Base-by-base conservation (phyloP, 2,329 filamentous ascomycete genomes). In the Claviceps monticola region DNA sequence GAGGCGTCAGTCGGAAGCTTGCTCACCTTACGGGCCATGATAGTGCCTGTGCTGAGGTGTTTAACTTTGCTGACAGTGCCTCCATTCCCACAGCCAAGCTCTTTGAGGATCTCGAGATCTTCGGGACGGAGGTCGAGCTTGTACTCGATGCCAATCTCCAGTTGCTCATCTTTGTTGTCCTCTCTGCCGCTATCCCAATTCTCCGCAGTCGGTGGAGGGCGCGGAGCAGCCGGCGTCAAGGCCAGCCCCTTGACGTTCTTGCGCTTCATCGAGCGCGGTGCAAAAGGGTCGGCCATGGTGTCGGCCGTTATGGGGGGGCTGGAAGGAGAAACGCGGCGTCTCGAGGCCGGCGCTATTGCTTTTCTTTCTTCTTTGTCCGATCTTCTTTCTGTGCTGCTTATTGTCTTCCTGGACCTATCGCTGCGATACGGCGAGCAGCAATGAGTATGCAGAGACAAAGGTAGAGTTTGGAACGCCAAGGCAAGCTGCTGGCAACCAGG, bases 161-260 rank as follows among this genome's bases (percentile, higher is more conserved):
- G 75, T 56, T 83, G 79, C 50, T 75, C 78, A 53, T 71, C 68
- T 56, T 78, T 75, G 57, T 78, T 74, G 51, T 69, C 72, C 55
- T 76, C 74, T 63, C 86, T 84, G 56, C 76, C 78, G 52, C 76
- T 72, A 57, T 76, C 70, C 62, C 82, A 80, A 54, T 78, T 86
- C 61, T 88, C 85, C 46, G 87, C 84, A 34, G 87, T 83, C 51
- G 83, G 80, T 51, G 81, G 72, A 48, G 80, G 74, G 56, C 88
- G 88, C 43, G 88, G 84, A 46, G 85, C 78, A 23, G 85, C 82
- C 48, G 87, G 83, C 62, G 82, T 90, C 64, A 98, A 76, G 59
- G 89, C 90, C 49, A 98, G 83, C 39, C 90, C 91, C 74, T 97
- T 97, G 69, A 95, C 86, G 68, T 98, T 98, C 80, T 97, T 96